phyloP scores from a whole-genome alignment of 2,329 filamentous ascomycete genomes.

The Conoideocrella luteorostrata region DNA sequence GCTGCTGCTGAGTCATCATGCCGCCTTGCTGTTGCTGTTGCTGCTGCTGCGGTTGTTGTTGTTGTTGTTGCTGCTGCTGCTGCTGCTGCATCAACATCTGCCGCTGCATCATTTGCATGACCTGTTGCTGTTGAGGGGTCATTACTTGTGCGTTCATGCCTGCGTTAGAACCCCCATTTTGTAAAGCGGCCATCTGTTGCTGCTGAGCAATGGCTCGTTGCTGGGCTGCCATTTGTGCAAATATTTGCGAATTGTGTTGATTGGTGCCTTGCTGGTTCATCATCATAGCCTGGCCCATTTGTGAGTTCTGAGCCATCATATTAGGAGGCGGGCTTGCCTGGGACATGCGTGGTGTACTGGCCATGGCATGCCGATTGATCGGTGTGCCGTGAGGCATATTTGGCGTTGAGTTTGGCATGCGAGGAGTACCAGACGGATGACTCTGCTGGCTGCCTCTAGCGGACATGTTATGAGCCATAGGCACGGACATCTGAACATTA shows the following conservation, averaged over 20 bases:
- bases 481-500: constrained; percentile 49
- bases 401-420: constrained; percentile 55
- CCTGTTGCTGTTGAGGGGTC: constrained; percentile 30
- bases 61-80: constrained; percentile 25
- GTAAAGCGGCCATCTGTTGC: constrained; percentile 36
- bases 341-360: constrained; percentile 54
- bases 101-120: constrained; percentile 32
- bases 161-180: constrained; percentile 28
- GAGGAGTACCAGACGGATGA: constrained; percentile 56
- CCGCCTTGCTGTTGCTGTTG: constrained; percentile 30
- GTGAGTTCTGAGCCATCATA: constrained; percentile 52
- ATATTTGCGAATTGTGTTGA: constrained; percentile 29
- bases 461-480: constrained; percentile 58
- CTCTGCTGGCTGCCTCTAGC: constrained; percentile 61
- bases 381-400: constrained; percentile 56
- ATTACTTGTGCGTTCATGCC: constrained; percentile 31
- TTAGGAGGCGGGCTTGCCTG: constrained; percentile 56
- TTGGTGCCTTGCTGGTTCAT: constrained; percentile 43
- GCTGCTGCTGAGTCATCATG: constrained; percentile 34
- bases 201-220: constrained; percentile 39
- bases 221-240: constrained; percentile 43
- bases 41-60: constrained; percentile 24
- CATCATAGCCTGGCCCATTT: constrained; percentile 47
- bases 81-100: constrained; percentile 34
- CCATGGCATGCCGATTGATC: constrained; percentile 44